Base-by-base conservation (phyloP, 139 green algal species). In the Helicosporidium sp. region DNA sequence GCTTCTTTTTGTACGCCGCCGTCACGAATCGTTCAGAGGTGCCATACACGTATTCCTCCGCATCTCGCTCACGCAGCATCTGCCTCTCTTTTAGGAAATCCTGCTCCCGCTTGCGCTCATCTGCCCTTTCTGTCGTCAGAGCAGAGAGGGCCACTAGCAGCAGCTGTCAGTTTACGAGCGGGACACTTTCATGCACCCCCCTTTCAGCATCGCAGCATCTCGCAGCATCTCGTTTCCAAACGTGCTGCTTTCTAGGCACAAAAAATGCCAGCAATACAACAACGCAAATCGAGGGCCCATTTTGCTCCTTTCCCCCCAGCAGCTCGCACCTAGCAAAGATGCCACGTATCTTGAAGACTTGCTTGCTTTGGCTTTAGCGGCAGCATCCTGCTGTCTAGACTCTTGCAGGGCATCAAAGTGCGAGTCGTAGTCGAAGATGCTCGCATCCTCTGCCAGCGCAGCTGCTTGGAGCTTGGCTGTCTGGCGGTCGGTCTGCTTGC, bases 1-100 rank as follows among this genome's bases (percentile, higher is more conserved):
- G 72, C 59, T 97, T 95, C 46, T 75, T 76, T 20, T 76, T 72
- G 70, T 97, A 97, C 3, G 82, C 83, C 3, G 58, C 45, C 0
- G 87, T 97, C 13, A 95, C 72, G 62, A 97, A 97, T 50, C 79
- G 80, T 54, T 96, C 87, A 63, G 90, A 88, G 60, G 84, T 72
- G 0, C 79, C 81, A 63, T 73, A 94, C 63, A 89, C 48, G 51
- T 93, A 70, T 48, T 93, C 85, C 69, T 94, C 84, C 57, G 56
- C 49, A 2, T 39, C 52, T 8, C 52, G 51, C 43, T 68, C 57
- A 24, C 58, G 58, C 5, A 41, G 47, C 25, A 77, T 46, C 34
- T 65, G 36, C 1, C 75, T 55, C 58, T 93, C 82, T 43, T 73
- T 78, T 12, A 77, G 36, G 4, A 93, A 64, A 39, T 85, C 77